Evolutionary conservation across 257 asterid species (phyloP), one percentile per base, ranked within the genome.

Genomic region (Plectranthus barbatus): DNA sequence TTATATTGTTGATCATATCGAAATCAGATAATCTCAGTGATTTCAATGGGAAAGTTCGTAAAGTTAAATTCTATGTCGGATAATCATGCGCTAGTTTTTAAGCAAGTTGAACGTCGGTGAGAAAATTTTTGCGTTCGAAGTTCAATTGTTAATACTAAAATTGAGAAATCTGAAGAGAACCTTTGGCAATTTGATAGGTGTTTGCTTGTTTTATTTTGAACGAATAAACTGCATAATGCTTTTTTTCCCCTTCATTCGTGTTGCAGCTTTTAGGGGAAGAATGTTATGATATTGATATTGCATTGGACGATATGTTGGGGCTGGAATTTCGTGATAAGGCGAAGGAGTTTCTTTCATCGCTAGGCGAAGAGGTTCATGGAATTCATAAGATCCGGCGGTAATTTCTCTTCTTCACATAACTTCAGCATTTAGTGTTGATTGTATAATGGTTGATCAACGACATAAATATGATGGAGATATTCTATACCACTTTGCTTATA

Each of bases 201-300:
- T 31, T 1, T 14, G n/a, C 4, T 17, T 10, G 46, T 45, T 52
- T 55, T 54, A 14, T 14, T 36, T 40, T 15, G 9, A 10, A 10
- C 56, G 12, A 4, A 6, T 56, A 1, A 24, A 41, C 24, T 14
- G 0, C 9, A 7, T 39, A 5, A 18, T 37, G 13, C 17, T 29
- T 37, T 12, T 7, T 37, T 18, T 9, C 57, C 49, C n/a, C n/a
- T 5, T 42, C 21, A 13, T 47, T 77, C 11, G 33, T 49, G 11
- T 18, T 76, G 83, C 84, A 91, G 98, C 86, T 88, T 9, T 76
- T 91, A 41, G 98, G 98, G 45, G 81, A 86, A 76, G 98, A 88
- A 2, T 84, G 97, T 74, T 67, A 65, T 72, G 97, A 91, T 73
- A 88, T 91, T 40, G 98, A 91, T 72, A 84, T 91, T 59, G 98